Conservation (phyloP, 2,329 filamentous ascomycete genomes). For the Colletotrichum tropicale region DNA sequence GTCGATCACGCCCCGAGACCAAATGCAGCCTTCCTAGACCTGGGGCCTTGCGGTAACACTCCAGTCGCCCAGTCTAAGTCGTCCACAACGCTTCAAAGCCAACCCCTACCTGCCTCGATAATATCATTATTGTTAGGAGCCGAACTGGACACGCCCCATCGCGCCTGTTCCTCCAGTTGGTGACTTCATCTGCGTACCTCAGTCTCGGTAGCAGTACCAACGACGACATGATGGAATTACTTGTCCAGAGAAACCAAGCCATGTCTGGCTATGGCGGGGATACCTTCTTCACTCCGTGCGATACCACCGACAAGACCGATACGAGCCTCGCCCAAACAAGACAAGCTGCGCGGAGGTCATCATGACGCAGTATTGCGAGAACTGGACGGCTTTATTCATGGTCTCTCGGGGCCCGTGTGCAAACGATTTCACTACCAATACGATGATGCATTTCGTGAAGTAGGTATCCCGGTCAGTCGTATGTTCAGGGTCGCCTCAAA, state of each 20-base stretch:
- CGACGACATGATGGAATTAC: neutral
- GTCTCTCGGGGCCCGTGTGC: neutral
- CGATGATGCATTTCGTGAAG: neutral
- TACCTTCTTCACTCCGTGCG: neutral
- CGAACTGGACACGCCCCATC: neutral
- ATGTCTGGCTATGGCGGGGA: fast-evolving
- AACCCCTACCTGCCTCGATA: neutral
- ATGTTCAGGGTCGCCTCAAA: neutral
- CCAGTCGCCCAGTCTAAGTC: neutral
- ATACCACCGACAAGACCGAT: neutral
- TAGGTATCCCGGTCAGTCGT: neutral
- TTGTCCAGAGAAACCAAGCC: fast-evolving
- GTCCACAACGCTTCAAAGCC: neutral
- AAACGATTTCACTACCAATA: neutral
- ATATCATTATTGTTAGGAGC: neutral
- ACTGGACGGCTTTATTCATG: neutral
- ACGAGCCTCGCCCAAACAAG: no score
- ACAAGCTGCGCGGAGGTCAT: neutral
- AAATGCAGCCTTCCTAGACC: neutral
- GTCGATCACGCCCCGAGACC: neutral
- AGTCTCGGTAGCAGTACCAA: neutral
- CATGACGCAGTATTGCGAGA: fast-evolving
- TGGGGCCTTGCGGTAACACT: neutral
- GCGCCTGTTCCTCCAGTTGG: fast-evolving
- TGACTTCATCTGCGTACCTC: neutral